Evolutionary conservation across 106 monocot genomes (phyloP).

Genomic region (Posidonia australis): DNA sequence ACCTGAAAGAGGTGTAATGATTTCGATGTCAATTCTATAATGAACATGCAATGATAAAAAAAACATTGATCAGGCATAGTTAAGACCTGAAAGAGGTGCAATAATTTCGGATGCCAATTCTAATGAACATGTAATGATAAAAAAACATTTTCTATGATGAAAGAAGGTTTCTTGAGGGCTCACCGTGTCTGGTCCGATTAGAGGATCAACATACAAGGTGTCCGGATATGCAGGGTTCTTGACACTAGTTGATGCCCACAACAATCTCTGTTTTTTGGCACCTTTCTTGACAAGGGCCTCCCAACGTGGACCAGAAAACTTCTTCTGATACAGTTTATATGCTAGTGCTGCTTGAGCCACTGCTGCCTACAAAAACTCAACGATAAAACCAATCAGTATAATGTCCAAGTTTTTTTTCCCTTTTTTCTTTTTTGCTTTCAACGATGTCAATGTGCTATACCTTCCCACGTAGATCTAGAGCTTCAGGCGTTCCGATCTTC

Average conservation of each 20-base stretch:
- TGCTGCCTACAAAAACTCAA: conserved; percentile 51
- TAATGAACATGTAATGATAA: not conserved
- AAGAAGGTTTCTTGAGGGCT: conserved; percentile 1
- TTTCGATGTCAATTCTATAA: too few species aligned
- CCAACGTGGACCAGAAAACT: conserved; percentile 91
- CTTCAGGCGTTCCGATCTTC: conserved; percentile 82
- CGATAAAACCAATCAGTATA: not conserved
- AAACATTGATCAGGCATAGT: conserved; percentile 76
- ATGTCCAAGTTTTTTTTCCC: too few species aligned
- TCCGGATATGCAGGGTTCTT: conserved; percentile 87
- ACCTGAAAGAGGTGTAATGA: too few species aligned
- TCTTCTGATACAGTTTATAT: conserved; percentile 84
- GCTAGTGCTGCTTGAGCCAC: conserved; percentile 83
- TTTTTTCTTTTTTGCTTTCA: not conserved
- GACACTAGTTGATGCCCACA: conserved; percentile 96
- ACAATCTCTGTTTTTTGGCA: conserved; percentile 82
- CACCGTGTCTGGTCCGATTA: conserved; percentile 90
- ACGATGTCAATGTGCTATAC: conserved; percentile 19
- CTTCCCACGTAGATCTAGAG: conserved; percentile 75
- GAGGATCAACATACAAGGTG: conserved; percentile 75
- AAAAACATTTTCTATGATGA: not conserved
- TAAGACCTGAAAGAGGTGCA: conserved; percentile 83
- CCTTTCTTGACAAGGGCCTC: conserved; percentile 87
- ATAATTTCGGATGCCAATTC: too few species aligned
- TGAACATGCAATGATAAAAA: not conserved